phyloP scores from a whole-genome alignment of 805 yeast genomes.

The Candida manassasensis region DNA sequence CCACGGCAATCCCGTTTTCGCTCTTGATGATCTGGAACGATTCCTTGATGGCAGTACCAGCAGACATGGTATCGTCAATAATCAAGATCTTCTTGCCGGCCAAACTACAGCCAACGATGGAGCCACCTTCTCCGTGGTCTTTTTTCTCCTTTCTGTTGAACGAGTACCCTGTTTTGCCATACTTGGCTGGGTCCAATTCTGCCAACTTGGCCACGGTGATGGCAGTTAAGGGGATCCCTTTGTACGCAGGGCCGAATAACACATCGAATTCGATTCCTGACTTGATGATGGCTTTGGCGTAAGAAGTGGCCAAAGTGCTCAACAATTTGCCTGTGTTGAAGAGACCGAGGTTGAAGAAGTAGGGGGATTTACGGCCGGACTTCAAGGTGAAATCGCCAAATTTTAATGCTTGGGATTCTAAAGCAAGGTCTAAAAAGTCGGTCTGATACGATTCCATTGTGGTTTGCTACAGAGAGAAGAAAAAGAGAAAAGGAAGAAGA shows the following conservation, averaged over 20 bases:
- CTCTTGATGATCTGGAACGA: conserved; percentile 73
- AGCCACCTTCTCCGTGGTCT: conserved; percentile 98
- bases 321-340: conserved; percentile 77
- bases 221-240: conserved; percentile 95
- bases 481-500: not conserved
- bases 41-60: conserved; percentile 96
- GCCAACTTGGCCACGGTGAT: conserved; percentile 88
- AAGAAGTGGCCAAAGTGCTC: conserved; percentile 79
- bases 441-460: conserved; percentile 48
- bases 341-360: conserved; percentile 90
- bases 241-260: conserved; percentile 95
- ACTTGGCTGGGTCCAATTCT: conserved; percentile 81
- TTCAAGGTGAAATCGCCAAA: conserved; percentile 89
- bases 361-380: conserved; percentile 92
- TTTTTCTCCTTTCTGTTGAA: conserved; percentile 95
- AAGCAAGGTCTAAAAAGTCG: conserved; percentile 74
- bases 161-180: conserved; percentile 73
- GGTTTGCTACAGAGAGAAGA: not conserved
- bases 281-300: conserved; percentile 81
- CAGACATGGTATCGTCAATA: conserved; percentile 97
- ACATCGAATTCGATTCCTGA: conserved; percentile 84
- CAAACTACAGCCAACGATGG: conserved; percentile 79
- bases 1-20: conserved; percentile 73
- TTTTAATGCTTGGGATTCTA: conserved; percentile 74
- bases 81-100: conserved; percentile 71